These are phyloP conservation scores for Cyphellophora attinorum DNA, from an alignment of 2,329 filamentous ascomycete genomes.

Conservation along the genomic window DNA sequence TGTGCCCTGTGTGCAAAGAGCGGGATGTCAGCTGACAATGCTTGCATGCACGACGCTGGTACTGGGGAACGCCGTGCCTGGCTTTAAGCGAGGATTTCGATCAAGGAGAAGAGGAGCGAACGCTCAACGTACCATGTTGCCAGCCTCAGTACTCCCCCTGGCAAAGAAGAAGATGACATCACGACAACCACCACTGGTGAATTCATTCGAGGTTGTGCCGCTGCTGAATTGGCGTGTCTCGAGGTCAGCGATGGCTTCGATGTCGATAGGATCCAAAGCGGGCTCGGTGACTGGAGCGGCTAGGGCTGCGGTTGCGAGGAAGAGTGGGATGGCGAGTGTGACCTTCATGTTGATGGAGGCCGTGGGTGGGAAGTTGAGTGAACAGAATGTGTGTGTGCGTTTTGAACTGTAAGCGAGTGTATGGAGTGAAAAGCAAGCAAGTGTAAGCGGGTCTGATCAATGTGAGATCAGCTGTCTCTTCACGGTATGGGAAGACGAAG, in stretches of 20 bases:
- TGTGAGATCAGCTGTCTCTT: no score
- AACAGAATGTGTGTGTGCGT: no score
- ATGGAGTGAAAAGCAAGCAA: no score
- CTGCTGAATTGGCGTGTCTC: constrained; percentile 1
- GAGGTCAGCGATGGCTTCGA: neutral
- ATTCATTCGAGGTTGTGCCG: constrained; percentile 25
- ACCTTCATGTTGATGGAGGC: neutral
- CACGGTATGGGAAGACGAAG: no score
- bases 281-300: neutral
- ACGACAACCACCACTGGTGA: constrained; percentile 29
- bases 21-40: no score
- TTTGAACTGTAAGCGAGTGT: no score
- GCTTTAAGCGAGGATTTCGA: no score
- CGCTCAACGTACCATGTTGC: constrained; percentile 33
- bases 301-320: neutral
- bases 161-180: constrained; percentile 39
- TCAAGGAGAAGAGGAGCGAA: neutral
- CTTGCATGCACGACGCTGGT: no score
- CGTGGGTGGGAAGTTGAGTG: no score
- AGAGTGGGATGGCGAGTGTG: neutral
- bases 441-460: no score
- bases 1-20: constrained; percentile 23
- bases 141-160: constrained; percentile 38
- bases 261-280: neutral
- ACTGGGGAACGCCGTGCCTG: no score